Evolutionary conservation across 805 yeast genomes (phyloP).

Genomic region (Yamadazyma sp.): DNA sequence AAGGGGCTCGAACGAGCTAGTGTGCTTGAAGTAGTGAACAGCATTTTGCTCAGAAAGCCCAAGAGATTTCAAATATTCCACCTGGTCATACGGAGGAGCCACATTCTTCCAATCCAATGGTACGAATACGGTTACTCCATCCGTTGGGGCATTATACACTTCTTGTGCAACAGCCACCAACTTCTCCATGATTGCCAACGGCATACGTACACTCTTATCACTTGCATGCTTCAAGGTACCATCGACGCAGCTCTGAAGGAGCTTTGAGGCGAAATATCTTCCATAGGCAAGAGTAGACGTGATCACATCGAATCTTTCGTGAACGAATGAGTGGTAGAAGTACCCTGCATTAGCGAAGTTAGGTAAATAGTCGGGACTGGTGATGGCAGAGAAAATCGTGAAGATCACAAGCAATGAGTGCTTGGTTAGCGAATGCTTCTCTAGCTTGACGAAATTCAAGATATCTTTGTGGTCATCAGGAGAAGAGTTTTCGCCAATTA

Average conservation of each 20-base stretch:
- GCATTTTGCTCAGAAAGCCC: slow-evolving; percentile 27
- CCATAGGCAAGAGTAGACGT: slow-evolving; percentile 40
- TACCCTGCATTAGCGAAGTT: slow-evolving; percentile 38
- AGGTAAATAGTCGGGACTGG: slow-evolving; percentile 35
- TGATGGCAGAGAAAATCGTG: slow-evolving; percentile 46
- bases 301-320: slow-evolving; percentile 15
- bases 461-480: background rate
- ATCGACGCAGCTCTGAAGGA: background rate
- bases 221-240: slow-evolving; percentile 5
- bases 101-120: slow-evolving; percentile 35
- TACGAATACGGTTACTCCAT: slow-evolving; percentile 25
- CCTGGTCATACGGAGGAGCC: slow-evolving; percentile 35
- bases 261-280: slow-evolving; percentile 20
- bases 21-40: slow-evolving; percentile 29
- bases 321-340: slow-evolving; percentile 17
- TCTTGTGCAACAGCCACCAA: slow-evolving; percentile 46
- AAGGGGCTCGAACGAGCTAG: slow-evolving; percentile 9
- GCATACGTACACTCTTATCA: slow-evolving; percentile 12
- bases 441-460: background rate
- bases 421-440: slow-evolving; percentile 41
- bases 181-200: slow-evolving; percentile 43
- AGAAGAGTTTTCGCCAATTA: background rate
- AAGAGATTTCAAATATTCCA: slow-evolving; percentile 23
- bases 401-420: slow-evolving; percentile 21
- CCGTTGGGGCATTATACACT: slow-evolving; percentile 28